These are phyloP conservation scores for Peronospora tabacina DNA, from an alignment of 352 stramenopile species.

Conservation along the genomic window DNA sequence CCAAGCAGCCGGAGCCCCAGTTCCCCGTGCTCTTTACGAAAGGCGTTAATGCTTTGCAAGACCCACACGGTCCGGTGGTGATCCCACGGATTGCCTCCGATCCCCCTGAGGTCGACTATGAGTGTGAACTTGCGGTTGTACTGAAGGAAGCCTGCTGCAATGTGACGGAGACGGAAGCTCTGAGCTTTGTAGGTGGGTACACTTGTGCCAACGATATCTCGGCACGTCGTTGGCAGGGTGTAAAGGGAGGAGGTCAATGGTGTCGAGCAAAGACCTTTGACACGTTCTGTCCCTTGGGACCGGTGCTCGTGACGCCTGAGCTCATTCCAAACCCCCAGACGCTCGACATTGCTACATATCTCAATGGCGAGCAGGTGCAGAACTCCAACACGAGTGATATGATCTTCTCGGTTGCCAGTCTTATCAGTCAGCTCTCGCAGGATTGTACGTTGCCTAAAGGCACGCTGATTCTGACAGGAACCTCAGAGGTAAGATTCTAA, in stretches of 20 bases:
- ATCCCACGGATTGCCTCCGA: constrained; percentile 66
- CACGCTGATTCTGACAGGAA: constrained; percentile 88
- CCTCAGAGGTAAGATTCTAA: constrained; percentile 55
- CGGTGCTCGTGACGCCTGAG: constrained; percentile 71
- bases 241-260: constrained; percentile 84
- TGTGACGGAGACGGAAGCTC: constrained; percentile 71
- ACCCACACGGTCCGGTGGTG: constrained; percentile 69
- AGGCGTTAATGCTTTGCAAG: constrained; percentile 65
- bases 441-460: constrained; percentile 83
- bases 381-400: constrained; percentile 86
- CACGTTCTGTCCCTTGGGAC: constrained; percentile 86
- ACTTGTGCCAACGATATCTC: constrained; percentile 86
- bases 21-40: constrained; percentile 87
- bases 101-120: constrained; percentile 82
- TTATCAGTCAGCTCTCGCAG: constrained; percentile 87
- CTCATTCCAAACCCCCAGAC: constrained; percentile 68
- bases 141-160: constrained; percentile 78
- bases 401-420: constrained; percentile 84
- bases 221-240: constrained; percentile 83
- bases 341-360: constrained; percentile 63
- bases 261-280: constrained; percentile 86
- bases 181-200: constrained; percentile 85
- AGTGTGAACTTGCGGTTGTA: constrained; percentile 87
- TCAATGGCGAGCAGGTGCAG: constrained; percentile 84
- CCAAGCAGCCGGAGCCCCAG: constrained; percentile 76